These are phyloP conservation scores for Crithidia bombi DNA, from an alignment of 208 protist species.

Conservation along the genomic window DNA sequence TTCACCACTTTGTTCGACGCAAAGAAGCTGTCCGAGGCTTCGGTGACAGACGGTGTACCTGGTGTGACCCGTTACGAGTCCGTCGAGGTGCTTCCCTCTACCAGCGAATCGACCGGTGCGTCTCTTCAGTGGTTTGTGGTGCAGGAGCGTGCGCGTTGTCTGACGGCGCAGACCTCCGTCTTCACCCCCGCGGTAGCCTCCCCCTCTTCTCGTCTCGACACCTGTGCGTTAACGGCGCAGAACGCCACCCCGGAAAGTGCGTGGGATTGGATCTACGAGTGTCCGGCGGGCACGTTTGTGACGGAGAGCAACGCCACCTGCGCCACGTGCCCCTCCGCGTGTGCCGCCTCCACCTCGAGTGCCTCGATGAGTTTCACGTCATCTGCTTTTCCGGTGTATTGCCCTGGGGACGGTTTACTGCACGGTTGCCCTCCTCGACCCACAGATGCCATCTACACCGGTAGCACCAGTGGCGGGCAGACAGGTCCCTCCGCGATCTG, in stretches of 20 bases:
- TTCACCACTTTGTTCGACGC: slow-evolving; percentile 18
- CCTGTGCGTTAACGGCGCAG: background rate
- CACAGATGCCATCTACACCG: slow-evolving; percentile 10
- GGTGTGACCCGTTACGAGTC: slow-evolving; percentile 33
- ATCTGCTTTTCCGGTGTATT: slow-evolving; percentile 21
- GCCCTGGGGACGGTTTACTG: slow-evolving; percentile 35
- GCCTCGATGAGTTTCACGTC: background rate
- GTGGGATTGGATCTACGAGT: slow-evolving; percentile 11
- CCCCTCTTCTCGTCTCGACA: background rate
- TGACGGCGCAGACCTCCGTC: slow-evolving; percentile 12
- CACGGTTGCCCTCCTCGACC: slow-evolving; percentile 29
- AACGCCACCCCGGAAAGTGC: background rate
- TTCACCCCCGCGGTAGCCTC: background rate
- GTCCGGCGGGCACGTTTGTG: slow-evolving; percentile 23
- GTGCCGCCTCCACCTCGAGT: background rate
- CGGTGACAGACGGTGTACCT: slow-evolving; percentile 3
- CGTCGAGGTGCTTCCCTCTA: background rate
- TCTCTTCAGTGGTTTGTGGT: background rate
- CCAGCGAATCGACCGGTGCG: background rate
- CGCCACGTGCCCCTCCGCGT: slow-evolving; percentile 19
- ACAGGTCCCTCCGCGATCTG: slow-evolving; percentile 3
- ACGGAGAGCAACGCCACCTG: slow-evolving; percentile 5
- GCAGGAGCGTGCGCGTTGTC: background rate
- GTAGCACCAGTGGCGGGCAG: slow-evolving; percentile 10
- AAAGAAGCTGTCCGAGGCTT: background rate